These are phyloP conservation scores for Aphanomyces stellatus DNA, from an alignment of 352 stramenopile genomes.

Conservation along the genomic window DNA sequence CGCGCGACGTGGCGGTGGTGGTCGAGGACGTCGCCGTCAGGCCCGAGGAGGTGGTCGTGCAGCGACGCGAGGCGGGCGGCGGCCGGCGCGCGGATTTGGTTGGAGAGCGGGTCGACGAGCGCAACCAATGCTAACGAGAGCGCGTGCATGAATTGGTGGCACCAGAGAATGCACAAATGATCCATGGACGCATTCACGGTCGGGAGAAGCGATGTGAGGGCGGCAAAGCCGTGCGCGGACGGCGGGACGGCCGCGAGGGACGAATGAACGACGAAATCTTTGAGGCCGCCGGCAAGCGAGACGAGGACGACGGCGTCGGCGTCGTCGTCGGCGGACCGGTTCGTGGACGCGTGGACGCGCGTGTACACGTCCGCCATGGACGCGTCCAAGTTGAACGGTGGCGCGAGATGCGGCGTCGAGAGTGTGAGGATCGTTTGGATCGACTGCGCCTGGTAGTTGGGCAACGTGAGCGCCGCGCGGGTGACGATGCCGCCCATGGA, in stretches of 20 bases:
- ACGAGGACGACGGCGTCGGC: constrained; percentile 31
- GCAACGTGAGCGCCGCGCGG: constrained; percentile 48
- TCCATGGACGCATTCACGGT: constrained; percentile 57
- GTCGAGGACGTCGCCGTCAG: constrained; percentile 13
- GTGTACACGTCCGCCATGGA: constrained; percentile 56
- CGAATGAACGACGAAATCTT: constrained; percentile 65
- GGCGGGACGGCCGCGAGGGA: constrained; percentile 32
- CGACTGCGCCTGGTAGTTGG: constrained; percentile 61
- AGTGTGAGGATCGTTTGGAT: constrained; percentile 73
- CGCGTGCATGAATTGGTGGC: constrained; percentile 61
- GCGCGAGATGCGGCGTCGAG: constrained; percentile 45
- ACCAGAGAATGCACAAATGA: constrained; percentile 80
- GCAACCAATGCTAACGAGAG: constrained; percentile 54
- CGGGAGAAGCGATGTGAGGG: constrained; percentile 52
- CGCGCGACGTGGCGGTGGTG: constrained; percentile 37
- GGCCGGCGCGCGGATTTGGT: constrained; percentile 34
- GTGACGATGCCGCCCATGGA: constrained; percentile 79
- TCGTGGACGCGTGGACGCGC: background rate
- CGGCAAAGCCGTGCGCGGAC: constrained; percentile 30
- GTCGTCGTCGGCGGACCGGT: background rate
- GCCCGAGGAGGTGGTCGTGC: constrained; percentile 34
- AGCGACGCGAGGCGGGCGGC: constrained; percentile 35
- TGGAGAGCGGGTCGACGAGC: constrained; percentile 41
- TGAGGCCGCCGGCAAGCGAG: constrained; percentile 72
- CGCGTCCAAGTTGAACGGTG: constrained; percentile 55